phyloP scores from a whole-genome alignment of 2,329 filamentous ascomycete species.

The Clonostachys rosea region DNA sequence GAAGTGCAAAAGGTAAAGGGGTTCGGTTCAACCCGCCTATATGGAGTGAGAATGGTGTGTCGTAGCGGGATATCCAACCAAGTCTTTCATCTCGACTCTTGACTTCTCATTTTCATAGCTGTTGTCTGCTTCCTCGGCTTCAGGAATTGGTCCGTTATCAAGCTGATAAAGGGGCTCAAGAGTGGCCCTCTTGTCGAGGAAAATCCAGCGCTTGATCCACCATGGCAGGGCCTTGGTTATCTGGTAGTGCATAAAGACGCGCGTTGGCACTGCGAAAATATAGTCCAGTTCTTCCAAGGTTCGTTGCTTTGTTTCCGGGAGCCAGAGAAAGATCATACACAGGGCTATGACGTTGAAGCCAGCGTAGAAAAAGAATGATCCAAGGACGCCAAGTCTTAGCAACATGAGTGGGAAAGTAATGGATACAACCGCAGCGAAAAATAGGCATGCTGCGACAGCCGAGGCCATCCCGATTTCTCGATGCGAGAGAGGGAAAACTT shows the following conservation, averaged over 20 bases:
- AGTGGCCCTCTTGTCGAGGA: slow-evolving; percentile 37
- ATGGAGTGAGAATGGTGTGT: not conserved
- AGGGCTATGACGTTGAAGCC: slow-evolving; percentile 51
- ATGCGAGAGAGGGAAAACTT: slow-evolving; percentile 67
- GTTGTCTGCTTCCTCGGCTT: slow-evolving; percentile 16
- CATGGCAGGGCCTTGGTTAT: slow-evolving; percentile 51
- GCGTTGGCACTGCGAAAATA: slow-evolving; percentile 55
- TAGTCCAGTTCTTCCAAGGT: slow-evolving; percentile 53
- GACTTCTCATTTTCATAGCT: slow-evolving; percentile 30
- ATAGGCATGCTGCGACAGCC: slow-evolving; percentile 61
- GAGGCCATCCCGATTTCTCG: slow-evolving; percentile 69
- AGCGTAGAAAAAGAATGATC: slow-evolving; percentile 50
- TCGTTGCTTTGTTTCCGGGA: slow-evolving; percentile 56
- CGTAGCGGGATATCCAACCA: slow-evolving; percentile 19
- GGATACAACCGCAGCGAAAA: slow-evolving; percentile 55
- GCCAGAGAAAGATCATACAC: slow-evolving; percentile 49
- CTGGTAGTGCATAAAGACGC: slow-evolving; percentile 53
- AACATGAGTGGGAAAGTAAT: slow-evolving; percentile 60
- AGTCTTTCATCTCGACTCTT: slow-evolving; percentile 30
- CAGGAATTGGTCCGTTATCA: slow-evolving; percentile 15
- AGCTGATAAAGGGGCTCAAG: slow-evolving; percentile 37
- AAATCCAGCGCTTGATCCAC: slow-evolving; percentile 54
- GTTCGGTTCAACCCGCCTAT: no score
- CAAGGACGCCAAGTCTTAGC: slow-evolving; percentile 31
- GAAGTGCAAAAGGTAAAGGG: no score